A percentile compares a stretch with the other conserved stretches of the same genome.
Conservation (phyloP, 192 early-diverging fungal genomes). For the Hyaloraphidium curvatum region DNA sequence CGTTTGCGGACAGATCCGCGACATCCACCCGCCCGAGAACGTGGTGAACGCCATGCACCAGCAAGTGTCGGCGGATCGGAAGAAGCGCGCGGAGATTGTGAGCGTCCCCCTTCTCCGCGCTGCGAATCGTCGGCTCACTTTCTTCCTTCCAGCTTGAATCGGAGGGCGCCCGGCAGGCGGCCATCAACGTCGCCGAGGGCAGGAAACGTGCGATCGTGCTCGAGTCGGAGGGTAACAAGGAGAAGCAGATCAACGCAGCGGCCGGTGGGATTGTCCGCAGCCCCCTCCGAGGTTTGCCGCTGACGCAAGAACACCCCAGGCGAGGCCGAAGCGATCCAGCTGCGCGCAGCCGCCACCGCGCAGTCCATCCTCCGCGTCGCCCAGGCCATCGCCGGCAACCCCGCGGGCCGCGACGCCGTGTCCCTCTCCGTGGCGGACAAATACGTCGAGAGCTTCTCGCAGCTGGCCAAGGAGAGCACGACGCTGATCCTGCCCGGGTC, state of each 20-base stretch:
- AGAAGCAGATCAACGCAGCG: conserved; percentile 78
- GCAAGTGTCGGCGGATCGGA: conserved; percentile 88
- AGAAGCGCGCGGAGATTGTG: conserved; percentile 88
- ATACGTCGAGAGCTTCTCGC: conserved; percentile 85
- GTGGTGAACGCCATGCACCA: conserved; percentile 95
- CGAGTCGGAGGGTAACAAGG: conserved; percentile 82
- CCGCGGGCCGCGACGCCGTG: conserved; percentile 49
- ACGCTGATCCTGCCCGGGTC: conserved; percentile 69
- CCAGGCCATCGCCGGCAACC: conserved; percentile 38
- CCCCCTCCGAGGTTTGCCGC: neutral
- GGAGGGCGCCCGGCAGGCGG: conserved; percentile 56
- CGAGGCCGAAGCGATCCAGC: conserved; percentile 74
- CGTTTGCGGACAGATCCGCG: conserved; percentile 12
- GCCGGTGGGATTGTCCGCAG: conserved; percentile 36
- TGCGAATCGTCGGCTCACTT: too few species aligned
- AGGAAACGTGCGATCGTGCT: conserved; percentile 75
- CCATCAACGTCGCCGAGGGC: conserved; percentile 95
- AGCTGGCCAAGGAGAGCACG: conserved; percentile 78
- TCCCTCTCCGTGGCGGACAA: conserved; percentile 84
- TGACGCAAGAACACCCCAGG: conserved; percentile 17
- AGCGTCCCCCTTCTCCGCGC: conserved; percentile 27
- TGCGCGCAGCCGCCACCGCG: conserved; percentile 65
- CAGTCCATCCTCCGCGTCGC: conserved; percentile 65
- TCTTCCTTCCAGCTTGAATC: conserved; percentile 22
- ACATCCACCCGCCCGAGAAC: conserved; percentile 86